These are phyloP conservation scores for Udeniomyces megalosporus DNA, from an alignment of 768 basidiomycete species.

Conservation along the genomic window DNA sequence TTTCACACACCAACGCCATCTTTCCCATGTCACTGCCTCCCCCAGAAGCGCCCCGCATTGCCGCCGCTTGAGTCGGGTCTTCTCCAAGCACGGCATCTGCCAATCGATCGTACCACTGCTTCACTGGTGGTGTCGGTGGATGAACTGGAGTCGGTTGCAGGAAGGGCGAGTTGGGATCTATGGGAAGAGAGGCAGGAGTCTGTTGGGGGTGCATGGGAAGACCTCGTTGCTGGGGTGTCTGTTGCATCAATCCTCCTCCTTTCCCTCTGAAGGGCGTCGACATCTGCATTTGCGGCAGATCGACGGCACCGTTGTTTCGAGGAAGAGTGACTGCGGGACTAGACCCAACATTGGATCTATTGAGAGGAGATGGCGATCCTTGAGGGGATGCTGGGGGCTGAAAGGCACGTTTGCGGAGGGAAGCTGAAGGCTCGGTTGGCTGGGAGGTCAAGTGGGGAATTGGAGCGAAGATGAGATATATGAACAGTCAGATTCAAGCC, in stretches of 20 bases:
- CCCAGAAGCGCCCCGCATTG: not conserved
- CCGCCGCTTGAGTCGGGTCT: constrained; percentile 33
- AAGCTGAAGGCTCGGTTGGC: not conserved
- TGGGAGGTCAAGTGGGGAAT: not conserved
- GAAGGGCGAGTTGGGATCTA: constrained; percentile 3
- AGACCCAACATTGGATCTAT: not conserved
- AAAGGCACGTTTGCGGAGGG: not conserved
- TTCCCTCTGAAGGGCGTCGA: not conserved
- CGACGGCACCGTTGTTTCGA: too few relatives aligned
- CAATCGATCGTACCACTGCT: constrained; percentile 64
- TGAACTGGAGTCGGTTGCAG: constrained; percentile 13
- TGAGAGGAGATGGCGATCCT: not conserved
- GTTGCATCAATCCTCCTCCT: too few relatives aligned
- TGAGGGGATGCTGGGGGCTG: not conserved
- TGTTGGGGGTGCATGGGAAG: too few relatives aligned
- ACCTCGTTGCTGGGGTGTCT: constrained; percentile 4
- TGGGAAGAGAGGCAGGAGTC: not conserved
- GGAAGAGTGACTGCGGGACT: too few relatives aligned
- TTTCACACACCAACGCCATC: constrained; percentile 77
- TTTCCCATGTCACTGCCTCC: constrained; percentile 22
- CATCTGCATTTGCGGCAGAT: too few relatives aligned
- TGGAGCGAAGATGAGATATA: not conserved
- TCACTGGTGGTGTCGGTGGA: constrained; percentile 44
- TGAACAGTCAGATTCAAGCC: not conserved
- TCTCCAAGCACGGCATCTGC: constrained; percentile 77